phyloP scores from a whole-genome alignment of 257 asterid genomes.

The Galeopsis tetrahit region DNA sequence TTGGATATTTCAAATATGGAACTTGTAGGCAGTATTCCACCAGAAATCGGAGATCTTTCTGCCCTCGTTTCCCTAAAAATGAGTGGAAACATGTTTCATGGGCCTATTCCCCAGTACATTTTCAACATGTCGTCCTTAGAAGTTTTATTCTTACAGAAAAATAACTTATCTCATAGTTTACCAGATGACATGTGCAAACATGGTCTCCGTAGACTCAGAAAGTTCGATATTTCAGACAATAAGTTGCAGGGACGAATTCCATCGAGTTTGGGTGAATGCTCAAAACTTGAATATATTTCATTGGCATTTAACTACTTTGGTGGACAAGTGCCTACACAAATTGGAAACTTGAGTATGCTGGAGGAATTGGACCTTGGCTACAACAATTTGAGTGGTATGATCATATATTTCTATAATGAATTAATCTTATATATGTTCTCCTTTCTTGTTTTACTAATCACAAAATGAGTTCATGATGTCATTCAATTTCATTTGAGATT shows the following conservation, averaged over 20 bases:
- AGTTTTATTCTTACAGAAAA: background rate
- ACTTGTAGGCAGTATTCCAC: background rate
- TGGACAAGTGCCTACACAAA: constrained; percentile 21
- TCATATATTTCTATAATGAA: no score
- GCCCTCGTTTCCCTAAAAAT: constrained; percentile 27
- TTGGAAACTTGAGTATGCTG: constrained; percentile 12
- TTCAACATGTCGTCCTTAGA: background rate
- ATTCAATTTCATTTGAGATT: no score
- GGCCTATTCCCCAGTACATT: constrained; percentile 21
- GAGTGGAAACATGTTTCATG: constrained; percentile 24
- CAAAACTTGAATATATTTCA: background rate
- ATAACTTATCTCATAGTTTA: constrained; percentile 16
- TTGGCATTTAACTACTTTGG: background rate
- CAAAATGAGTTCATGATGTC: no score
- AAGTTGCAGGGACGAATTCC: constrained; percentile 28
- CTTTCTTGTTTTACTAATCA: no score
- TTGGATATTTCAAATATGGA: background rate
- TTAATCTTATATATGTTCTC: no score
- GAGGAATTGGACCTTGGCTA: background rate
- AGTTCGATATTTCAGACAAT: background rate
- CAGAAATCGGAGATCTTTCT: constrained; percentile 32
- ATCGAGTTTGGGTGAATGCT: constrained; percentile 6
- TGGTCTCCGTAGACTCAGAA: constrained; percentile 7
- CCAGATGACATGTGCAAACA: constrained; percentile 13
- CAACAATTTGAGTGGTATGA: constrained; percentile 10